phyloP scores from a whole-genome alignment of 2,329 filamentous ascomycete genomes.

The Cladosporium sp. region DNA sequence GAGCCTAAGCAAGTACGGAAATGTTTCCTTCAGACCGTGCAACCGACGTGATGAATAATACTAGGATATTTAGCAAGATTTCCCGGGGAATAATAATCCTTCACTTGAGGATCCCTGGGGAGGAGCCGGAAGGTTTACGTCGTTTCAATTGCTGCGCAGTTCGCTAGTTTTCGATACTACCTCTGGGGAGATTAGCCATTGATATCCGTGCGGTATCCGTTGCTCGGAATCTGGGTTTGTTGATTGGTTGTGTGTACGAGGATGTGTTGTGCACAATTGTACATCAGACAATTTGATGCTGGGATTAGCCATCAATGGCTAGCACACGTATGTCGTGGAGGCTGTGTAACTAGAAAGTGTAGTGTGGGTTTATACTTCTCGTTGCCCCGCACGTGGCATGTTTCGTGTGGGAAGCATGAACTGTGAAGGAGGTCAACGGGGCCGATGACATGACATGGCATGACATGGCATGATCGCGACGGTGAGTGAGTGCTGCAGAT shows the following conservation, averaged over 20 bases:
- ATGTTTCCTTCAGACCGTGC: background rate
- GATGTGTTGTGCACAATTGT: background rate
- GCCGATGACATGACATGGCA: background rate
- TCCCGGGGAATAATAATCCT: background rate
- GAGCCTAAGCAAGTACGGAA: background rate
- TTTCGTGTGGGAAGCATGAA: background rate
- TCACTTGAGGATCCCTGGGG: background rate
- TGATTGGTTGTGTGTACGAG: background rate
- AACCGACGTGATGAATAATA: background rate
- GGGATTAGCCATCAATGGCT: background rate
- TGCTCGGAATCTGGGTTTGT: background rate
- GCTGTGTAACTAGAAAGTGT: slow-evolving; percentile 5
- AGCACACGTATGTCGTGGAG: slow-evolving; percentile 5
- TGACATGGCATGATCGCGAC: background rate
- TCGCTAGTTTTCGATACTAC: background rate
- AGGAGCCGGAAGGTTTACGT: background rate
- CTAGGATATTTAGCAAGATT: background rate
- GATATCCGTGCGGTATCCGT: background rate
- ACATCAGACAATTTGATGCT: background rate
- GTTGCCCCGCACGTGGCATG: slow-evolving; percentile 1
- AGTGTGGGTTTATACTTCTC: background rate
- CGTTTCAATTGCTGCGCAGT: background rate
- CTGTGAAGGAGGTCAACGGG: background rate
- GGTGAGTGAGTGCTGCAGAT: background rate
- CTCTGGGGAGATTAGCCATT: background rate